Base-by-base conservation (phyloP, 495 filamentous ascomycete genomes). In the Cladorrhinum samala region DNA sequence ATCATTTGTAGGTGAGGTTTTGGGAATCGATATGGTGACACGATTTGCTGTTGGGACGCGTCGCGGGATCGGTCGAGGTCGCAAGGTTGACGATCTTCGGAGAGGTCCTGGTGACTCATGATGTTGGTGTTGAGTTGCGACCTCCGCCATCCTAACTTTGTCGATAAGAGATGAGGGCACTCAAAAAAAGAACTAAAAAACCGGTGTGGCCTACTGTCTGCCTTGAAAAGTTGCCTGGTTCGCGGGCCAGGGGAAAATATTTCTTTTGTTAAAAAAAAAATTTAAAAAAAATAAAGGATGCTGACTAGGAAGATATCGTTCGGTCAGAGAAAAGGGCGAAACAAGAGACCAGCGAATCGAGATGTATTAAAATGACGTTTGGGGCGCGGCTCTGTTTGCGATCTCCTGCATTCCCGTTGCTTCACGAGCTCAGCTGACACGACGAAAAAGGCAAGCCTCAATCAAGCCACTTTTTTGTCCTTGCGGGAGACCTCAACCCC, bases 21-120 rank as follows among this genome's bases (percentile, higher is more conserved):
- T 40, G 3, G 65, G 65, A 11, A 58, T 50, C 30, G 50, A 49
- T 18, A 68, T 66, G 16, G 63, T 64, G 21, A 68, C 63, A 24
- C 59, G 59, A 14, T 47, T 27, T 17, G 45, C 24, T 13, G 62
- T 61, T 20, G 56, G 60, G 23, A 57, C 56, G 41, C 62, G 55
- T 43, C 50, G 63, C 5, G 62, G 53, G 2, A 41, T 52, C 13
- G 53, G 46, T 23, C 39, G 48, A 14, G 54, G 36, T 9, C 65
- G 62, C 17, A 65, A 56, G 1, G 62, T 55, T 4, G 65, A 68
- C 47, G 41, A 33, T 11, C 45, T 36, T 20, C 30, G 52, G 30
- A 44, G 53, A 9, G 43, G 27, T 17, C 48, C 46, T 18, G 50
- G 46, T 19, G 13, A 42, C 30, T 43, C 45, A 46, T 40, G 20